phyloP scores from a whole-genome alignment of 1,284 basidiomycete species.

The Malassezia globosa region DNA sequence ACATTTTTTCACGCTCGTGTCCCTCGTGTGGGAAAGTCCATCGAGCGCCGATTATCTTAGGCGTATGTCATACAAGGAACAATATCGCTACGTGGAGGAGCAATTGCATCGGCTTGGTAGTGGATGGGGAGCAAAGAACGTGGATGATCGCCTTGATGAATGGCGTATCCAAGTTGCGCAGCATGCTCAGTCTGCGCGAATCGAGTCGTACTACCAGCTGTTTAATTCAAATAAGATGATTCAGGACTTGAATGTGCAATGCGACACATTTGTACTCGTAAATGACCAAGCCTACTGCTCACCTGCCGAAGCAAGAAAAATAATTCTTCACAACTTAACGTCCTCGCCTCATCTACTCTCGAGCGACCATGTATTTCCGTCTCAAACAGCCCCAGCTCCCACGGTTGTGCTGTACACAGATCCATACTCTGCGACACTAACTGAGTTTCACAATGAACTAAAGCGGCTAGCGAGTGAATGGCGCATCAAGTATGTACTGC shows the following conservation, averaged over 20 bases:
- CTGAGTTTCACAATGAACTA: constrained; percentile 25
- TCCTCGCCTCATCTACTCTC: neutral
- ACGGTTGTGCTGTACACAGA: constrained; percentile 32
- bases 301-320: constrained; percentile 18
- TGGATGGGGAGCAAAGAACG: neutral
- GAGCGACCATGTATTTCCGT: constrained; percentile 21
- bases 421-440: constrained; percentile 30
- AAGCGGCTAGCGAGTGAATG: constrained; percentile 8
- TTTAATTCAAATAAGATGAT: constrained; percentile 21
- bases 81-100: neutral
- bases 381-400: neutral
- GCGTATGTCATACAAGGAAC: neutral
- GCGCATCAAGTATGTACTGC: constrained; percentile 30
- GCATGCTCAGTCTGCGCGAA: constrained; percentile 25
- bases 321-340: neutral
- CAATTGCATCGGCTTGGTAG: neutral
- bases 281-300: constrained; percentile 25
- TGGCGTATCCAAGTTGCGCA: constrained; percentile 32
- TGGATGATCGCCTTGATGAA: constrained; percentile 13
- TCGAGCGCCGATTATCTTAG: neutral
- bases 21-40: neutral
- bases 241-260: constrained; percentile 11
- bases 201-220: constrained; percentile 37
- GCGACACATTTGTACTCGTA: constrained; percentile 30
- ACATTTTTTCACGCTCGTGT: constrained; percentile 26